Evolutionary conservation across 1,284 basidiomycete genomes (phyloP).

Genomic region (Puccinia novopanici): DNA sequence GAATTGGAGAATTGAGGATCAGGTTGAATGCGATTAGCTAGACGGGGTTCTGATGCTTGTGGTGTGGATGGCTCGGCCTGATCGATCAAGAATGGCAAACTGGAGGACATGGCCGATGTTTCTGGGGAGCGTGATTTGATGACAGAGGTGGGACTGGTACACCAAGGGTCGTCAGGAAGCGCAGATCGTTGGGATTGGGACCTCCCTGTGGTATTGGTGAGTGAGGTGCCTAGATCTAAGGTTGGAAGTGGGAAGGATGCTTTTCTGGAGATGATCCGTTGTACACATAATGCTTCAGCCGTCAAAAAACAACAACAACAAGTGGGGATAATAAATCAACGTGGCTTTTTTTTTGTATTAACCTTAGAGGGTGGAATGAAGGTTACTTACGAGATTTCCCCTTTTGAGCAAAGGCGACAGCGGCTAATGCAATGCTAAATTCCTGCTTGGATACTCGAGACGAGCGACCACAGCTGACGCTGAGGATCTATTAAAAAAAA

Average conservation of each 20-base stretch:
- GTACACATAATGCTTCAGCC: conserved; percentile 25
- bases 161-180: conserved; percentile 48
- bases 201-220: neutral
- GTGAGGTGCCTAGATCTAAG: conserved; percentile 26
- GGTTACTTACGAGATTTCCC: conserved; percentile 64
- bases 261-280: conserved; percentile 34
- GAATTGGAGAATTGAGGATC: conserved; percentile 31
- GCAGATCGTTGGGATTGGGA: conserved; percentile 3
- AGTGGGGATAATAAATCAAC: conserved; percentile 11
- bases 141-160: conserved; percentile 4
- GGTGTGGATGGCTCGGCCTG: conserved; percentile 9
- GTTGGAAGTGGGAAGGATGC: conserved; percentile 40
- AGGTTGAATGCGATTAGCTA: neutral
- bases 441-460: conserved; percentile 76
- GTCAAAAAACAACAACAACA: neutral
- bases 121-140: conserved; percentile 3
- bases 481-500: conserved; percentile 69
- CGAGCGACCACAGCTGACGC: conserved; percentile 68
- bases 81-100: conserved; percentile 37
- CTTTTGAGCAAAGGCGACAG: conserved; percentile 79
- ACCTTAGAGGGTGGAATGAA: neutral
- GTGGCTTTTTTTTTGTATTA: neutral
- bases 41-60: conserved; percentile 1
- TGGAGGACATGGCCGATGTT: conserved; percentile 13
- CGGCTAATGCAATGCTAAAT: conserved; percentile 81